Evolutionary conservation across 2,329 filamentous ascomycete species (phyloP), one percentile per base, ranked within the genome.

Genomic region (Claviceps quebecensis): DNA sequence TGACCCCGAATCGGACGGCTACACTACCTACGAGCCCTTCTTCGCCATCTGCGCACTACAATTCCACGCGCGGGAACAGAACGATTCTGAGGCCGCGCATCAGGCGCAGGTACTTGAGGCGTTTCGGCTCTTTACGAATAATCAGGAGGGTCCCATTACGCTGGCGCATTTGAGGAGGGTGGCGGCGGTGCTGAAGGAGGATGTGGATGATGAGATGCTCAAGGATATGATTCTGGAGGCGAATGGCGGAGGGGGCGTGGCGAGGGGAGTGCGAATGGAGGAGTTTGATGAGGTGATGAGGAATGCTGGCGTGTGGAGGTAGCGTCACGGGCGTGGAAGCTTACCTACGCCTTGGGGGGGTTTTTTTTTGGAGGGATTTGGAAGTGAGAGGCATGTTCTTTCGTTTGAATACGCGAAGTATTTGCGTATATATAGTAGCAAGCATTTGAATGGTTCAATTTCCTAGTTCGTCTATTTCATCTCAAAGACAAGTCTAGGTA

Each of bases 171-270:
- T 98, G 63, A 79, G 80, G 62, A 76, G 84, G 60, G 83, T 96
- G 50, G 89, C 90, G 43, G 81, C 79, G 58, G 79, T 87, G 59
- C 69, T 98, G 60, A 87, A 88, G 67, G 88, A 95, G 68, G 87
- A 83, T 55, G 83, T 95, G 23, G 79, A 80, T 53, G 93, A 97
- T 60, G 83, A 87, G 47, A 69, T 95, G 62, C 70, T 98, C 62
- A 81, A 80, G 69, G 89, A 96, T 71, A 98, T 98, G 93, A 84
- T 98, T 53, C 72, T 89, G 47, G 91, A 97, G 73, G 93, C 91
- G 47, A 96, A 94, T 66, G 87, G 86, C 2, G 88, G 87, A 1
- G 80, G 76, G 4, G 83, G 85, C 16, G 77, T 86, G 11, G 78
- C 73, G 39, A 77, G 73, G 52, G 87, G 86, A 7, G 91, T 95